Evolutionary conservation across 2,329 filamentous ascomycete species (phyloP).

Genomic region (Paraphaeosphaeria sporulosa): DNA sequence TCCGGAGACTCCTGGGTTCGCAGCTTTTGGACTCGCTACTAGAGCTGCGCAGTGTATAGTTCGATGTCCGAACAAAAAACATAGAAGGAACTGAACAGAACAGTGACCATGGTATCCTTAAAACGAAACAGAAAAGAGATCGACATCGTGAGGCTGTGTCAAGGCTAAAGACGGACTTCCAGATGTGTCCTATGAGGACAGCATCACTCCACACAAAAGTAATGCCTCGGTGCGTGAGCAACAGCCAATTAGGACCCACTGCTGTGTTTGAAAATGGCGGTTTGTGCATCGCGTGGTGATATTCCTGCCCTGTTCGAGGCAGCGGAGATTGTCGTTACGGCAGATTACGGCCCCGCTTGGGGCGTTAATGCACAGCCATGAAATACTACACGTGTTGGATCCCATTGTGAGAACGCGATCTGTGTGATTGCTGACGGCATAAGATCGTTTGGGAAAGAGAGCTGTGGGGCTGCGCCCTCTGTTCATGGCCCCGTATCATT

Average conservation of each 20-base stretch:
- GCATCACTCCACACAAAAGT: neutral
- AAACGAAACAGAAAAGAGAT: neutral
- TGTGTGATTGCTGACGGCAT: neutral
- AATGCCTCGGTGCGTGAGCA: neutral
- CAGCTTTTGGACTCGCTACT: neutral
- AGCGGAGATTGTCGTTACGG: slow-evolving; percentile 3
- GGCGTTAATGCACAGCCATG: slow-evolving; percentile 1
- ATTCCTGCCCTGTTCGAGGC: neutral
- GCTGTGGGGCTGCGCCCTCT: neutral
- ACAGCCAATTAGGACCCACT: neutral
- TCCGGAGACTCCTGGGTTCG: neutral
- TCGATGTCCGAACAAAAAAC: neutral
- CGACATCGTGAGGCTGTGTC: neutral
- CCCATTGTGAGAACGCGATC: neutral
- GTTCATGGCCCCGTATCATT: too few relatives aligned
- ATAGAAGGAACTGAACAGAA: neutral
- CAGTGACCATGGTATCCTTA: neutral
- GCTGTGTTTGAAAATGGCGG: neutral
- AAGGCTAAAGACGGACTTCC: neutral
- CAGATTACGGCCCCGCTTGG: neutral
- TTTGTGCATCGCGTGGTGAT: neutral
- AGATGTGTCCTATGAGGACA: neutral
- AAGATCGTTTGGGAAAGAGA: slow-evolving; percentile 3
- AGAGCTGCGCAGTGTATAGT: neutral
- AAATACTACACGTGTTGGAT: neutral